Evolutionary conservation across 148 eudicot genomes (phyloP), one percentile per base, ranked within the genome.

Genomic region (Rhododendron mucronatum): DNA sequence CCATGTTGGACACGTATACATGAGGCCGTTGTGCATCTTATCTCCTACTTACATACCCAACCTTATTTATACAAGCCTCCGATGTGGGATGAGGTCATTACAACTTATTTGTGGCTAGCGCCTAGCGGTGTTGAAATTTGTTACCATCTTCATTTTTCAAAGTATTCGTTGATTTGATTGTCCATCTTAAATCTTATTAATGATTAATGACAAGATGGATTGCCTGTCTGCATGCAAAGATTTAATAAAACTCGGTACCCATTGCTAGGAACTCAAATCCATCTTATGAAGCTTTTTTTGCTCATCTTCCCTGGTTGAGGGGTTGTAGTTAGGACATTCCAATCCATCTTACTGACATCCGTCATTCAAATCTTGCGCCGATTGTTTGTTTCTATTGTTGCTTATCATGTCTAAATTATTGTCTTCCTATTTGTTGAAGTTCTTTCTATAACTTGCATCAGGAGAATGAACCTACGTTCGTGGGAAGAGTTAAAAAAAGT

Each of bases 401-500:
- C 57, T 33, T 26, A n/a, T 6, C 3, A 18, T 41, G 51, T 76
- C 47, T 63, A 16, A 81, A 33, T 65, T 14, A 5, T 82, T 84
- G n/a, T 50, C 59, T 61, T 51, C 35, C 41, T 74, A 41, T 41
- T 65, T 82, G 77, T 80, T 48, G 73, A 80, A 20, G 35, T 6
- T 51, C 7, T 45, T 75, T 57, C 69, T 77, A 44, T 61, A 82
- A 50, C 74, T 85, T 82, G 74, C 21, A 26, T 82, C 92, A 97
- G 98, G 99, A 95, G 88, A 95, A 97, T 92, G 99, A 97, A 89
- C 99, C 98, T 28, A 95, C 99, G 9, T 90, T 95, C 82, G 95
- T 92, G 89, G 99, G 96, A 81, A 94, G 99, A 87, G 98, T 97
- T 23, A 95, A 95, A 84, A 95, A 95, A 90, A 97, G 99, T 85